Evolutionary conservation across 108 stramenopile species (phyloP).

Genomic region (Cyclotella sp.): DNA sequence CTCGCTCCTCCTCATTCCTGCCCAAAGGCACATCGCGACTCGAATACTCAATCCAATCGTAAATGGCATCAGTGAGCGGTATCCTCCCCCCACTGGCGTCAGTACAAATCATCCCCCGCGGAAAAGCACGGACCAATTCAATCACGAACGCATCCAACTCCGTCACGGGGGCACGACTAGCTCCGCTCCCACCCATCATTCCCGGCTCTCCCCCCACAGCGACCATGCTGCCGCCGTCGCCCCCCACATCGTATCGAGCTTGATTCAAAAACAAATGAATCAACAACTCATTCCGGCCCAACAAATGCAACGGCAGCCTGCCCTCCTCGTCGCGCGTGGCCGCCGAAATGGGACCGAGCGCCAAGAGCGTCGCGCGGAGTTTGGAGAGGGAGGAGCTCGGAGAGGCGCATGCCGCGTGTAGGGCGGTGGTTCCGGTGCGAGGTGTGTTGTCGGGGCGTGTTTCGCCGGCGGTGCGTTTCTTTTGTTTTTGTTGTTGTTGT

Average conservation of each 20-base stretch:
- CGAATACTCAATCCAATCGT: slow-evolving; percentile 58
- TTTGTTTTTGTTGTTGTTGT: background rate
- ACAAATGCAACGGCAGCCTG: slow-evolving; percentile 41
- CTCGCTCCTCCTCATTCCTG: background rate
- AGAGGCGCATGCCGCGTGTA: slow-evolving; percentile 50
- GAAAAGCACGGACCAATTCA: slow-evolving; percentile 46
- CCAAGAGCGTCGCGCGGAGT: slow-evolving; percentile 56
- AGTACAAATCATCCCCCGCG: slow-evolving; percentile 40
- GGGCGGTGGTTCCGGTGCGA: slow-evolving; percentile 33
- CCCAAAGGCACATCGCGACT: slow-evolving; percentile 32
- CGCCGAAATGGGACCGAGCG: slow-evolving; percentile 36
- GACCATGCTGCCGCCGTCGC: background rate
- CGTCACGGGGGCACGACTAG: slow-evolving; percentile 24
- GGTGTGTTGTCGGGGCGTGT: background rate
- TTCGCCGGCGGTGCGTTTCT: slow-evolving; percentile 1
- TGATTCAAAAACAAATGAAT: slow-evolving; percentile 54
- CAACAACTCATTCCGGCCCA: slow-evolving; percentile 46
- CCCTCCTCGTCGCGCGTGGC: slow-evolving; percentile 28
- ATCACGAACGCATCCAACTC: slow-evolving; percentile 53
- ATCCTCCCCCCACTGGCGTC: slow-evolving; percentile 34
- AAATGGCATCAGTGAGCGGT: slow-evolving; percentile 54
- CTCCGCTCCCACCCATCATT: slow-evolving; percentile 30
- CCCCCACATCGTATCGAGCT: slow-evolving; percentile 33
- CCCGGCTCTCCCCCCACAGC: slow-evolving; percentile 10
- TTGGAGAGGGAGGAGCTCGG: slow-evolving; percentile 55